Evolutionary conservation across 2,329 filamentous ascomycete genomes (phyloP).

Genomic region (Aspergillus versicolor): DNA sequence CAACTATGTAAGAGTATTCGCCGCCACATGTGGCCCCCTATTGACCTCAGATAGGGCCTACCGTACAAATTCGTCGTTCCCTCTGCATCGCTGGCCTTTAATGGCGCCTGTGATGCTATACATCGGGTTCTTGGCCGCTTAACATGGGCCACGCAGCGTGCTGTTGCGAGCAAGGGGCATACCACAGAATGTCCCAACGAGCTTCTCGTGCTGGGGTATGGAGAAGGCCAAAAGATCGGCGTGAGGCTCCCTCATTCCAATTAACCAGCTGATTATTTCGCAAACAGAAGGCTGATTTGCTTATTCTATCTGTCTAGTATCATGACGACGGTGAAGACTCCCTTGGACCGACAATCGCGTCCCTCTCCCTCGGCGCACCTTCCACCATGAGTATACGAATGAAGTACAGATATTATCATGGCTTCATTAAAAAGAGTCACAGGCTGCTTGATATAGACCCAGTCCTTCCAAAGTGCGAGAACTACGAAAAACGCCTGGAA

Average conservation of each 20-base stretch:
- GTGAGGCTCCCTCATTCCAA: slow-evolving; percentile 27
- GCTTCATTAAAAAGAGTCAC: slow-evolving; percentile 17
- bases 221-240: slow-evolving; percentile 55
- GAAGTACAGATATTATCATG: slow-evolving; percentile 51
- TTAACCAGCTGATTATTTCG: too few species aligned
- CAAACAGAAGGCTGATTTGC: neutral
- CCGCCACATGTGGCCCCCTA: neutral
- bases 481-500: slow-evolving; percentile 20
- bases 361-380: slow-evolving; percentile 53
- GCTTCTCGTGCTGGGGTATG: slow-evolving; percentile 55
- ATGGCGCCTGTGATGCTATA: slow-evolving; percentile 43
- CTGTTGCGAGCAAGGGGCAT: slow-evolving; percentile 30
- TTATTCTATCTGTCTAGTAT: slow-evolving; percentile 36
- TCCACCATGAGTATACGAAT: slow-evolving; percentile 56
- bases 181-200: slow-evolving; percentile 52
- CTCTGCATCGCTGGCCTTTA: slow-evolving; percentile 45
- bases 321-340: slow-evolving; percentile 60
- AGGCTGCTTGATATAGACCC: slow-evolving; percentile 28
- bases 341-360: slow-evolving; percentile 57
- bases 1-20: slow-evolving; percentile 43
- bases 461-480: slow-evolving; percentile 32
- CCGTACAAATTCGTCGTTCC: slow-evolving; percentile 60
- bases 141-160: slow-evolving; percentile 52
- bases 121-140: slow-evolving; percentile 49
- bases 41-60: slow-evolving; percentile 46